Evolutionary conservation across 306 rosid species (phyloP), one percentile per base, ranked within the genome.

Genomic region (Argentina anserina): DNA sequence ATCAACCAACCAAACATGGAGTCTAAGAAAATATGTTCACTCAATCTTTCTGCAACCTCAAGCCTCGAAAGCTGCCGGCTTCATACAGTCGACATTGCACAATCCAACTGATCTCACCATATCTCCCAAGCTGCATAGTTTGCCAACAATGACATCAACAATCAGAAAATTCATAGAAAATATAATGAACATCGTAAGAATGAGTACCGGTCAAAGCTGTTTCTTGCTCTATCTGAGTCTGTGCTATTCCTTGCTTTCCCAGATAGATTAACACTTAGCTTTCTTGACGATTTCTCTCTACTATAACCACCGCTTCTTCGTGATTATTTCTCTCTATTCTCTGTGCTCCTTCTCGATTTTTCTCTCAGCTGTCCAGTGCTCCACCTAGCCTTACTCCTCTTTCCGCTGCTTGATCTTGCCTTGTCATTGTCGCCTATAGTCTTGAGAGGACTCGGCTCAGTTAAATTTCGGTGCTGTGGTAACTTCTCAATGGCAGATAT

Each of bases 61-160:
- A 37, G 87, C 87, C 76, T 84, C 87, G 12, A 84, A 81, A 31
- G 81, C 83, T 25, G 86, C 79, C 23, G 77, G 84, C 84, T 78
- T 88, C 84, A 88, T 67, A 77, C 89, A 88, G 52, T 86, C 93
- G 28, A 88, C 89, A 45, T 76, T 88, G 50, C 93, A 88, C 65
- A 86, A 62, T 67, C 89, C 89, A 77, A 88, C 93, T 0, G 93
- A 88, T 42, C 93, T 84, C 87, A 88, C 89, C 84, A 88, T 88
- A 62, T 86, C 89, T 55, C 93, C 93, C 71, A 88, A 73, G 17
- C 93, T 88, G 90, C 73, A 34, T 9, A 60, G 34, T 34, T 7
- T 18, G 43, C 41, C 56, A 20, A 20, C 74, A 78, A 63, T 6
- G 31, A 29, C 36, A 68, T 45, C 65, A 74, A 73, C 71, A 50